Evolutionary conservation across 176 grass and related monocot species (phyloP), one percentile per base, ranked within the genome.

Genomic region (Puccinellia tenuiflora): DNA sequence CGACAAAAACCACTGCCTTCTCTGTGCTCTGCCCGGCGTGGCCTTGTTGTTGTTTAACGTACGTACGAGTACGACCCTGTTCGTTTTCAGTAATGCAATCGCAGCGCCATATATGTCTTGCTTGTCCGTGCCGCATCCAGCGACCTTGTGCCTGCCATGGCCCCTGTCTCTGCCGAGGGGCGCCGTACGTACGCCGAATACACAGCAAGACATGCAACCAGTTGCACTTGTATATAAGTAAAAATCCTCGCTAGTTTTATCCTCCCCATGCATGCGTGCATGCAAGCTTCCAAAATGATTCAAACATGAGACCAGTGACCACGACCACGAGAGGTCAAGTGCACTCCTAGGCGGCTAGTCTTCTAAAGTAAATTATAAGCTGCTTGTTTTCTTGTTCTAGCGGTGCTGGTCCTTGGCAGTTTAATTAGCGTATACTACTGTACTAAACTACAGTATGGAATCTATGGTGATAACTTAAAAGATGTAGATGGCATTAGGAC

Each of bases 121-220:
- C 88, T 86, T 90, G 53, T 26, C 53, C 72, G 26, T 86, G 83
- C 83, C 88, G 83, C 88, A 45, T 78, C 88, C 83, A 78, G 88
- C 88, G 69, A 22, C 63, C 50, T 39, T n/a, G 39, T 65, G 77
- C 51, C 29, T 25, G 45, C 37, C 14, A 6, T 28, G 38, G 24
- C 4, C 65, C 11, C 35, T 24, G 66, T 35, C 43, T 33, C 8
- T 52, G 73, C 33, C 33, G 20, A 13, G 20, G 20, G 7, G 53
- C 47, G 81, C 67, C 38, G 80, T 45, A 59, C 53, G 54, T 35
- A 48, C 53, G 3, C 14, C 15, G 52, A 77, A 8, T 15, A 77
- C 53, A 14, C 81, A 54, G 24, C 73, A 42, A 5, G 73, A 24
- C 74, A 57, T 34, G 61, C 34, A 45, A 17, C 73, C 34, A 78